These are phyloP conservation scores for Colletotrichum sp. DNA, from an alignment of 2,329 filamentous ascomycete species.

Conservation along the genomic window DNA sequence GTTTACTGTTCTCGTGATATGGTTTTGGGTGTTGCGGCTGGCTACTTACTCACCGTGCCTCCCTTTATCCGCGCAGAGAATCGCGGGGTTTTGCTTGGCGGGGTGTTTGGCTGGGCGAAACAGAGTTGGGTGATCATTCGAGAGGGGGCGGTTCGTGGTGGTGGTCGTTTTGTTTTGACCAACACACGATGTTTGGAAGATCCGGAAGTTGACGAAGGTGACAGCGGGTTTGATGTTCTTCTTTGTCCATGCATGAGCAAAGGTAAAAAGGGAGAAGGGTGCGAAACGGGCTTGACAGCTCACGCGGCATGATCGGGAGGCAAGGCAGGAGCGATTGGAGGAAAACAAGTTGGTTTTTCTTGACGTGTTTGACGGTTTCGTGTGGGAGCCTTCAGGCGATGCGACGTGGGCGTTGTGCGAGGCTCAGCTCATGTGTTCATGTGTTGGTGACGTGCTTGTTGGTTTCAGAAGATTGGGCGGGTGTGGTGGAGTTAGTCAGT, in stretches of 20 bases:
- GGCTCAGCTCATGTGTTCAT: neutral
- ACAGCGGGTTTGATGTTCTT: neutral
- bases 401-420: neutral
- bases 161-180: neutral
- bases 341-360: neutral
- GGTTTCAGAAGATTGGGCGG: neutral
- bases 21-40: neutral
- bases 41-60: neutral
- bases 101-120: constrained; percentile 10
- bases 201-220: neutral
- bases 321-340: neutral
- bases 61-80: neutral
- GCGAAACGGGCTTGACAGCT: neutral
- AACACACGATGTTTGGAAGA: neutral
- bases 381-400: neutral
- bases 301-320: neutral
- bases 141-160: neutral
- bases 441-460: neutral
- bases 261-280: neutral
- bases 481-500: neutral
- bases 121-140: neutral
- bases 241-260: neutral
- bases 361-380: constrained; percentile 11
- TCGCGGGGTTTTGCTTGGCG: neutral
- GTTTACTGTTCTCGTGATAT: neutral